Base-by-base conservation (phyloP, 805 yeast species). In the Lipomyces mesembrius region DNA sequence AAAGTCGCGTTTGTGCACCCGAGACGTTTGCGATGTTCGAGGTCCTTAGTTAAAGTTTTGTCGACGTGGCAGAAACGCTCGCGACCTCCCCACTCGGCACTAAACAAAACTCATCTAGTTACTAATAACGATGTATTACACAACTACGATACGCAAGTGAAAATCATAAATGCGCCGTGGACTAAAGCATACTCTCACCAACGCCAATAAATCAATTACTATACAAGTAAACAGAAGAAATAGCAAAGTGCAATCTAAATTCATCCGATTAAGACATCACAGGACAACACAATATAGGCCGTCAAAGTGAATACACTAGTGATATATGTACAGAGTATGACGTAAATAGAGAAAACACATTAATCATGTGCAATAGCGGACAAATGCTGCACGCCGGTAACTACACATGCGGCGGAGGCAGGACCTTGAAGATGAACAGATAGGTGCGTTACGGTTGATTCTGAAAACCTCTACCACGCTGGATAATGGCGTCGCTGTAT, bases 401-500 rank as follows among this genome's bases (percentile, higher is more conserved):
- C 49, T 6, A 43, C 7, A n/a, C 49, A n/a, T n/a, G 49, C 49
- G 8, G 49, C 49, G 3, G 20, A 8, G 2, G 22, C 22, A 5
- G 11, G 25, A 17, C 22, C 9, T 12, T 5, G 49, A 43, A 43
- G 0, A n/a, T 17, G 49, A 11, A 37, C 5, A 17, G 39, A 14
- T 5, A 37, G 32, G 7, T 27, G 39, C 43, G 43, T 14, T 37
- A 43, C 20, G 49, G 11, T n/a, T 43, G 51, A 14, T 58, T 54
- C 37, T 39, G n/a, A 57, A 66, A 66, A 34, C 70, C 70, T 32
- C 70, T 67, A 2, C 70, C 70, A 20, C 65, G 62, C 35, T 58
- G 57, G 17, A 67, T 35, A 14, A 67, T 35, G 9, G 67, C 65
- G 34, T 67, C 70, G 49, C 70, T 64, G 43, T 67, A 67, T 29